These are phyloP conservation scores for Carallia pectinifolia DNA, from an alignment of 345 rosid genomes.

Conservation along the genomic window DNA sequence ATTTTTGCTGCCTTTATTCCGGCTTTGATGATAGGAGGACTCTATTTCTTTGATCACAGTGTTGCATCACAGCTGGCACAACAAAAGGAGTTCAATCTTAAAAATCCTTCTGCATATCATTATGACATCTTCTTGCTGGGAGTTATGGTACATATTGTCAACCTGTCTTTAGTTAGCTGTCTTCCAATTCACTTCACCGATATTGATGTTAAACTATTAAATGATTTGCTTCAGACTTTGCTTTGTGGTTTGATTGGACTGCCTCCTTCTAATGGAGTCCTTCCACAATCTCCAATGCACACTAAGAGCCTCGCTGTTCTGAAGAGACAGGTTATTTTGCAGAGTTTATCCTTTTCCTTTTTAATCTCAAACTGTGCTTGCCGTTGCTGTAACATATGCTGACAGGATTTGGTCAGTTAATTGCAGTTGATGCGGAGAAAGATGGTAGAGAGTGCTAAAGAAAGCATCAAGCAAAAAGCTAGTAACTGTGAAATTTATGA, in stretches of 20 bases:
- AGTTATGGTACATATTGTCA: constrained; percentile 46
- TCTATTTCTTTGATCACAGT: constrained; percentile 83
- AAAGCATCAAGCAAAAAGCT: constrained; percentile 60
- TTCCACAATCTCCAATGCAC: constrained; percentile 97
- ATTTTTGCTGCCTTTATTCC: constrained; percentile 75
- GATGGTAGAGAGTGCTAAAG: constrained; percentile 73
- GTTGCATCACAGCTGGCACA: constrained; percentile 85
- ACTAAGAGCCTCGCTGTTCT: constrained; percentile 83
- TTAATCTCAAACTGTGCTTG: not conserved
- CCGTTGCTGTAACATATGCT: constrained; percentile 7
- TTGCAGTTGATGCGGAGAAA: constrained; percentile 56
- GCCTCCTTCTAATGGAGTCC: constrained; percentile 86
- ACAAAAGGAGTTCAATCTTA: constrained; percentile 82
- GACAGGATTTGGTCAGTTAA: not conserved
- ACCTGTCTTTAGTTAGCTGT: not conserved
- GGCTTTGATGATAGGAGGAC: constrained; percentile 74
- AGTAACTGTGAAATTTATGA: constrained; percentile 58
- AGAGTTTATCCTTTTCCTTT: not conserved
- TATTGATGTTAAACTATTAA: not conserved
- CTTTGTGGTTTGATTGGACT: constrained; percentile 79
- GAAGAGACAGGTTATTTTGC: constrained; percentile 50
- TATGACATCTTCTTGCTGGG: constrained; percentile 71
- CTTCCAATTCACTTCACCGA: not conserved
- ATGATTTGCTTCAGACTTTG: constrained; percentile 48
- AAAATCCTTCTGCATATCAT: constrained; percentile 78